phyloP scores from a whole-genome alignment of 805 yeast genomes.

The Barnettozyma sucrosica region DNA sequence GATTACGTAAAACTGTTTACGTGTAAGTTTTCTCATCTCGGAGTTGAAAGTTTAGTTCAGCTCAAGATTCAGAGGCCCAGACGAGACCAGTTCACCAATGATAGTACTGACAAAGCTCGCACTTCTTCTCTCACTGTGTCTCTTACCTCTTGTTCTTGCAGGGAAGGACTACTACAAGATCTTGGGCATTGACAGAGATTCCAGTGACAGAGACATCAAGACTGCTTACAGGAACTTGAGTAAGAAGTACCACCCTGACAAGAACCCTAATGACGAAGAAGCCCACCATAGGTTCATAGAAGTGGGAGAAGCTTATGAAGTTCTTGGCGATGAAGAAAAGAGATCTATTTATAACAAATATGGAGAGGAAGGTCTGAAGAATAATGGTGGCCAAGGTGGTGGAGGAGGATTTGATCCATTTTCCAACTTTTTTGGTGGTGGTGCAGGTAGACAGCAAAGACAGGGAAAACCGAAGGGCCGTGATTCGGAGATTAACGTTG shows the following conservation, averaged over 20 bases:
- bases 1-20: slow-evolving; percentile 1
- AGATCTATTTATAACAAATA: slow-evolving; percentile 61
- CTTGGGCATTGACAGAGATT: slow-evolving; percentile 62
- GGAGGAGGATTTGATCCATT: slow-evolving; percentile 56
- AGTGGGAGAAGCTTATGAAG: slow-evolving; percentile 90
- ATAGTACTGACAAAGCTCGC: slow-evolving; percentile 2
- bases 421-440: slow-evolving; percentile 50
- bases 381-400: slow-evolving; percentile 46
- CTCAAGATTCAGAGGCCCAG: not conserved
- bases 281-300: slow-evolving; percentile 86
- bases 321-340: slow-evolving; percentile 66
- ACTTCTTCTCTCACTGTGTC: slow-evolving; percentile 2
- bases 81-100: not conserved
- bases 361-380: slow-evolving; percentile 71
- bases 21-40: slow-evolving; percentile 4
- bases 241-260: slow-evolving; percentile 91
- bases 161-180: slow-evolving; percentile 51
- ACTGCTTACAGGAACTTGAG: slow-evolving; percentile 77
- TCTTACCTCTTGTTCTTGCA: slow-evolving; percentile 5
- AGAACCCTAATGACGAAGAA: slow-evolving; percentile 74
- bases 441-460: slow-evolving; percentile 30
- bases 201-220: slow-evolving; percentile 77
- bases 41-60: not conserved
- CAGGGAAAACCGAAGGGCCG: slow-evolving; percentile 51
- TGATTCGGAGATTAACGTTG: slow-evolving; percentile 50